Percentiles rank a stretch among this genome's conserved stretches.
These are phyloP conservation scores for Annulohypoxylon bovei DNA, from an alignment of 495 filamentous ascomycete species.

Conservation along the genomic window DNA sequence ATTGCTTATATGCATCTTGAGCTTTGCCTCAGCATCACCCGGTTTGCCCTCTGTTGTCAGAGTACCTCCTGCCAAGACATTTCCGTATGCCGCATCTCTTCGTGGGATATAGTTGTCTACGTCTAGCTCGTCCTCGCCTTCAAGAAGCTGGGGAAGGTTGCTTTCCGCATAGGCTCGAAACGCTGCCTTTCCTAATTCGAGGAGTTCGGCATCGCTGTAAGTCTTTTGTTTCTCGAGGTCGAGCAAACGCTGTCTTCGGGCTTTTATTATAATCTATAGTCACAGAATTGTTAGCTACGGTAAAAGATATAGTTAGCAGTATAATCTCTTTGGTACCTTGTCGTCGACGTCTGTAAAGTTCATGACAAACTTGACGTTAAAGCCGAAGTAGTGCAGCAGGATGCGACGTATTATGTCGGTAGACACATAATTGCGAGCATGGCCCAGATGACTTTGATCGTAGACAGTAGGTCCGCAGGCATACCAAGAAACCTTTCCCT, in stretches of 20 bases:
- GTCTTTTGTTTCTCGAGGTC: slow-evolving; percentile 62
- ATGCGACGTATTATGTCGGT: slow-evolving; percentile 93
- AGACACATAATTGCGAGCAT: slow-evolving; percentile 92
- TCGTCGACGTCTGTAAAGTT: slow-evolving; percentile 95
- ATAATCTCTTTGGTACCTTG: slow-evolving; percentile 64
- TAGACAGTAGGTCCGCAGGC: slow-evolving; percentile 94
- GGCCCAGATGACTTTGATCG: slow-evolving; percentile 88
- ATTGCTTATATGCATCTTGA: slow-evolving; percentile 93
- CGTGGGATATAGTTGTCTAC: slow-evolving; percentile 64
- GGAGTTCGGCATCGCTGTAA: slow-evolving; percentile 52
- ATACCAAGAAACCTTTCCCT: slow-evolving; percentile 85
- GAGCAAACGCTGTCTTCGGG: slow-evolving; percentile 79
- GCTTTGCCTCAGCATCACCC: slow-evolving; percentile 80
- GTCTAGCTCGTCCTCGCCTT: slow-evolving; percentile 52
- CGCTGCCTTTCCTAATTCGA: slow-evolving; percentile 69
- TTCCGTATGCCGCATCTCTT: slow-evolving; percentile 69
- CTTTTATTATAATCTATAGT: slow-evolving; percentile 81
- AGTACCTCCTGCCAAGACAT: slow-evolving; percentile 69
- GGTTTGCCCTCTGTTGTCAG: slow-evolving; percentile 68
- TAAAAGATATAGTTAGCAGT: neutral
- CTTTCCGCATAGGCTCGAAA: slow-evolving; percentile 77
- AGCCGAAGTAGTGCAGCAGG: slow-evolving; percentile 85
- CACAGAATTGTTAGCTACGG: slow-evolving; percentile 63
- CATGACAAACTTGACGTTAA: slow-evolving; percentile 90
- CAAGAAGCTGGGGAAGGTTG: slow-evolving; percentile 73